Evolutionary conservation across 495 filamentous ascomycete species (phyloP), one percentile per base, ranked within the genome.

Genomic region (Podospora sp.): DNA sequence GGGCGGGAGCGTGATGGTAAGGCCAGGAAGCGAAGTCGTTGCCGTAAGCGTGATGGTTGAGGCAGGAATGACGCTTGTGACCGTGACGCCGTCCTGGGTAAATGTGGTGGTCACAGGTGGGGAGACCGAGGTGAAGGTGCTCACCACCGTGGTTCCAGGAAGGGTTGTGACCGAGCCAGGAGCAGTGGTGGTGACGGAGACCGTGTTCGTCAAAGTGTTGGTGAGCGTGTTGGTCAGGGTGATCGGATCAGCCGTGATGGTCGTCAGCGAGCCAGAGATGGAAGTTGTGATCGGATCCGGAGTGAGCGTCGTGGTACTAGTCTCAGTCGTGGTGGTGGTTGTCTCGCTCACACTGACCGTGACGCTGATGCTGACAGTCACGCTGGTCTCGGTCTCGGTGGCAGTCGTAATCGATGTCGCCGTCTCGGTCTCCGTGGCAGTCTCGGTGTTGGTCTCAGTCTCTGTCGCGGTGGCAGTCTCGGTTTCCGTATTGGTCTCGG

Each of bases 1-100:
- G 11, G 70, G 64, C 24, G 73, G 71, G 20, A 55, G 64, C 2
- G 75, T 72, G 36, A 77, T 66, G 1, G 64, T 72, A 6, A 65
- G 25, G 6, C 55, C 55, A 2, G 36, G 64, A 29, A 55, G 33
- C 40, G 0, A 59, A 14, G 6, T 69, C 2, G 65, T 72, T 40
- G 56, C 63, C 24, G 51, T 59, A 11, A 66, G 65, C 6, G 74
- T 78, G 20, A 72, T 29, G 0, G 76, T 76, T 1, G 65, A 69
- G 20, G 65, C 72, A 0, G 77, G 74, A 0, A 78, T 14, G 14
- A 71, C 69, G 12, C 63, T 71, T 1, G 76, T 83, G 24, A 77
- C 62, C 0, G 71, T 68, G 20, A 65, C 36, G 8, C 65, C 71
- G 11, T 63, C 40, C 40, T 60, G 72, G 1, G 69, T 75, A 1